Conservation (phyloP, 306 rosid species). For the Corylus heterophylla region DNA sequence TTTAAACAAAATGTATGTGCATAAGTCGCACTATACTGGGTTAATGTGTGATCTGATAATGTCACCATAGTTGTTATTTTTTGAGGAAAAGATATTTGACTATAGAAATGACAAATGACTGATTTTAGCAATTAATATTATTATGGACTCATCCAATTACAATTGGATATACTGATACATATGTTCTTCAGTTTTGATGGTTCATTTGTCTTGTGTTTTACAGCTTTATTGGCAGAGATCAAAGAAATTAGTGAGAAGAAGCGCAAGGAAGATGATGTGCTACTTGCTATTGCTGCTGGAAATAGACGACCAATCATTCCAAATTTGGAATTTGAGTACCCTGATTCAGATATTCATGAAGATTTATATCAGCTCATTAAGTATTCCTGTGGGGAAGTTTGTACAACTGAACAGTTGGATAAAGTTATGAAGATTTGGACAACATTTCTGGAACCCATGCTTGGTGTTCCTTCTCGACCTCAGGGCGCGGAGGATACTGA, state of each 20-base stretch:
- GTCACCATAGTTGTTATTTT: neutral
- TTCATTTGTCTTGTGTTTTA: constrained; percentile 28
- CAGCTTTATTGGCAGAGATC: constrained; percentile 93
- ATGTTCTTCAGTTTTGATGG: constrained; percentile 9
- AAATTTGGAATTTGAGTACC: constrained; percentile 82
- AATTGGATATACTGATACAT: neutral
- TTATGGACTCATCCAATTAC: neutral
- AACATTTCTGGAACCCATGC: constrained; percentile 86
- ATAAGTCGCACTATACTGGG: neutral
- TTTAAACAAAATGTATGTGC: neutral
- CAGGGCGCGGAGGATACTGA: constrained; percentile 89
- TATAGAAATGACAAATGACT: neutral
- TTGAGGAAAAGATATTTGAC: neutral
- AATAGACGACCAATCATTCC: constrained; percentile 88
- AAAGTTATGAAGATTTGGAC: constrained; percentile 98
- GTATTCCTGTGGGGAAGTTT: constrained; percentile 95
- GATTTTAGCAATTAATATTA: neutral
- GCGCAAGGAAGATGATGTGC: constrained; percentile 92
- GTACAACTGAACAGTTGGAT: constrained; percentile 87
- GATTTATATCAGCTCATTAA: constrained; percentile 91
- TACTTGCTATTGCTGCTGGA: constrained; percentile 96
- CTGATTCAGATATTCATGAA: constrained; percentile 87
- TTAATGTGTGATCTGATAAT: neutral
- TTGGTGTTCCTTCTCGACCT: constrained; percentile 86
- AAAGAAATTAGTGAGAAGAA: constrained; percentile 97